Conservation (phyloP, 106 monocot genomes). For the Posidonia australis region DNA sequence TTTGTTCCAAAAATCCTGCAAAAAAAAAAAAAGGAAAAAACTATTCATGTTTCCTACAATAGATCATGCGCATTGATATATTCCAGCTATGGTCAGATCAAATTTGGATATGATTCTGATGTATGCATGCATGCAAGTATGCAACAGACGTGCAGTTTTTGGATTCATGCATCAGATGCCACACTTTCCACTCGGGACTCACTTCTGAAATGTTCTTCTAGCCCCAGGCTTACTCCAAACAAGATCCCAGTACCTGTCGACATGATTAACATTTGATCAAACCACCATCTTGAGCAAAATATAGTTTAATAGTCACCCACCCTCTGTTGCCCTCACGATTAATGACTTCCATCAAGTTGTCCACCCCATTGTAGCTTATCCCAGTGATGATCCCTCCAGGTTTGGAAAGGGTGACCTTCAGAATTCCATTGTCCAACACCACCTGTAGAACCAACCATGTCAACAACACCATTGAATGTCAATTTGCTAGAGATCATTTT, state of each 20-base stretch:
- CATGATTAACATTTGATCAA: neutral
- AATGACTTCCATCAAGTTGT: constrained; percentile 18
- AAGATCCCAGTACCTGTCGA: constrained; percentile 17
- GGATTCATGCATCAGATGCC: no score
- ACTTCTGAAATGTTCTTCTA: constrained; percentile 4
- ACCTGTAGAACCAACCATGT: no score
- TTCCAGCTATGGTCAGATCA: no score
- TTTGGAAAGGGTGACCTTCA: constrained; percentile 10
- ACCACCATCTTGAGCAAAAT: neutral
- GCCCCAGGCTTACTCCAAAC: constrained; percentile 9
- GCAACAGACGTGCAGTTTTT: no score
- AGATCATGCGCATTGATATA: neutral
- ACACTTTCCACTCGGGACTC: no score
- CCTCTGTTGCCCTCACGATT: constrained; percentile 18
- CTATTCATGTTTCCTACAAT: neutral
- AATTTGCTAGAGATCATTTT: no score
- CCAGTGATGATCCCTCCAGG: constrained; percentile 15
- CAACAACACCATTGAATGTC: no score
- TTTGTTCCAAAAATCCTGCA: constrained; percentile 11
- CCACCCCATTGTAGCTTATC: constrained; percentile 16
- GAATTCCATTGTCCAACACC: constrained; percentile 16
- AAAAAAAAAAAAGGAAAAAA: neutral
- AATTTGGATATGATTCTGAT: no score
- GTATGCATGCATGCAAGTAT: no score
- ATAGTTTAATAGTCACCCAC: neutral